These are phyloP conservation scores for Rhizomucor pusillus DNA, from an alignment of 371 early-diverging fungal genomes.

Conservation along the genomic window DNA sequence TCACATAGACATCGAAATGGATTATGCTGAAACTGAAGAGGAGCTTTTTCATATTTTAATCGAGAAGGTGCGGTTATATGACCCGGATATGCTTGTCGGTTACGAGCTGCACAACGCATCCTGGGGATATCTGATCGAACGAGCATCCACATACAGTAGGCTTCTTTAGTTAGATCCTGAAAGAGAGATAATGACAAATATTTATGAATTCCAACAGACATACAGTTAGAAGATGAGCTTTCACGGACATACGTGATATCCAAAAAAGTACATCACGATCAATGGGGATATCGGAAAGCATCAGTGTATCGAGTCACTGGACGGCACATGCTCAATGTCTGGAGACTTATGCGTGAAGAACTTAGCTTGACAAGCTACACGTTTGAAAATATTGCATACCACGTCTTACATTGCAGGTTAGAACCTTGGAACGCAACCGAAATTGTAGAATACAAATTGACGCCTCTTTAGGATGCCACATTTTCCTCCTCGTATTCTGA, in stretches of 20 bases:
- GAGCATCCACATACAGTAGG: constrained; percentile 43
- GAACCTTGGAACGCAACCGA: too few species aligned
- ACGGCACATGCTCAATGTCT: constrained; percentile 83
- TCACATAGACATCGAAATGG: constrained; percentile 22
- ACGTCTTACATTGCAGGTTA: constrained; percentile 70
- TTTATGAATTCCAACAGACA: too few species aligned
- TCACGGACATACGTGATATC: constrained; percentile 38
- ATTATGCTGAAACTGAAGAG: constrained; percentile 46
- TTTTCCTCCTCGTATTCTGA: constrained; percentile 53
- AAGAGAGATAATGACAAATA: too few species aligned
- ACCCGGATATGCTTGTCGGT: constrained; percentile 87
- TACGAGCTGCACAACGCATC: constrained; percentile 83
- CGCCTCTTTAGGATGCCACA: constrained; percentile 43
- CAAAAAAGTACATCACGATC: constrained; percentile 18
- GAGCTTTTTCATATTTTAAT: constrained; percentile 52
- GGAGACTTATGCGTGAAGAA: constrained; percentile 80
- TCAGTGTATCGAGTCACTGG: constrained; percentile 66
- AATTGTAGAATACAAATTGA: neutral
- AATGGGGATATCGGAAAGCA: constrained; percentile 66
- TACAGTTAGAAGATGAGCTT: constrained; percentile 49
- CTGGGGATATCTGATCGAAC: constrained; percentile 86
- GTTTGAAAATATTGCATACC: constrained; percentile 69
- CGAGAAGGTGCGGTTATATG: constrained; percentile 50
- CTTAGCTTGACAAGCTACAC: constrained; percentile 73
- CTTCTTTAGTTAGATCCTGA: neutral